Conservation (phyloP, 805 yeast species). For the Brettanomyces naardenensis region DNA sequence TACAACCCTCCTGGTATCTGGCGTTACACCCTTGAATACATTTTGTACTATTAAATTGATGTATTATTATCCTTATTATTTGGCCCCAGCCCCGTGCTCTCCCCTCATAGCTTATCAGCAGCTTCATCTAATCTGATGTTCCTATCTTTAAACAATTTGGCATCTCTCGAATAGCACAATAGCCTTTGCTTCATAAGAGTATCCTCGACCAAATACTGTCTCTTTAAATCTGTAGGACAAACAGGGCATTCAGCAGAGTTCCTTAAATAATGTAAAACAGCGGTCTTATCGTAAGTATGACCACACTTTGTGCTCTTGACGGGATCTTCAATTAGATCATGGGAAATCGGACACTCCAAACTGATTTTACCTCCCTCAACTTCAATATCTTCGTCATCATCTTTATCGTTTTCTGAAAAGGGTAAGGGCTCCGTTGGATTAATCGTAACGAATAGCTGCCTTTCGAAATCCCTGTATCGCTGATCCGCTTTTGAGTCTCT, state of each 20-base stretch:
- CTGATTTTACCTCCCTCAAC: constrained; percentile 68
- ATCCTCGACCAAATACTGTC: constrained; percentile 7
- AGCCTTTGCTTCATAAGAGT: constrained; percentile 11
- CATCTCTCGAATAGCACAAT: constrained; percentile 5
- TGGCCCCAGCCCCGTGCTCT: too few relatives aligned
- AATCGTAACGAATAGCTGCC: constrained; percentile 34
- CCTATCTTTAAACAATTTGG: constrained; percentile 3
- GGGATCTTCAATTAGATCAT: constrained; percentile 44
- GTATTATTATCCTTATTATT: too few relatives aligned
- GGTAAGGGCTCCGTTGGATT: constrained; percentile 63
- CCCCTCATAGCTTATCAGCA: constrained; percentile 6
- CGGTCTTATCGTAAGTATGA: constrained; percentile 52
- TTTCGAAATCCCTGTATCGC: constrained; percentile 2
- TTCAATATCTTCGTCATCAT: constrained; percentile 53
- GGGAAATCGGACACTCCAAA: constrained; percentile 59
- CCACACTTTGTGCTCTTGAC: constrained; percentile 46
- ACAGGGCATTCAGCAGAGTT: constrained; percentile 45
- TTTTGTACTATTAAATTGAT: too few relatives aligned
- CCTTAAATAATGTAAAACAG: constrained; percentile 31
- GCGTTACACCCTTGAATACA: constrained; percentile 4
- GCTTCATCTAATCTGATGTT: constrained; percentile 1
- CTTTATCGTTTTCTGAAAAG: constrained; percentile 19
- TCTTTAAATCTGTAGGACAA: constrained; percentile 28
- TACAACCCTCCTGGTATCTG: constrained; percentile 36
- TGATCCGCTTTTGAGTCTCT: neutral